Base-by-base conservation (phyloP, 768 basidiomycete genomes). In the Leucosporidium yakuticum region DNA sequence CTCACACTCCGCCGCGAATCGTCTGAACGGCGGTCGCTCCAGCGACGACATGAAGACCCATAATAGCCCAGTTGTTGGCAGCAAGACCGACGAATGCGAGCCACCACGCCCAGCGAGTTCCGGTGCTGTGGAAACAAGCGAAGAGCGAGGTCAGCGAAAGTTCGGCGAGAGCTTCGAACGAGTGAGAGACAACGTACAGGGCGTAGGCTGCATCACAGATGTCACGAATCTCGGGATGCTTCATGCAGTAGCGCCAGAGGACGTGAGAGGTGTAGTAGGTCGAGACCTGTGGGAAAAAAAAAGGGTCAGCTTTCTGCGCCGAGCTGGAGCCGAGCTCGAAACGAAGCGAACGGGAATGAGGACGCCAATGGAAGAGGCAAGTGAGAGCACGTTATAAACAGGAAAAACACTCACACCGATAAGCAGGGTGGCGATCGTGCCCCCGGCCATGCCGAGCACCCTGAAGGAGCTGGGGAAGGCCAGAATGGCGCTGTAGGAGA, bases 11-110 rank as follows among this genome's bases (percentile, higher is more conserved):
- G 4, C 81, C 78, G 2, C 80, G 81, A 66, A 80, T 77, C 0
- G 82, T 79, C 62, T 70, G 67, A 39, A 70, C 34, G 1, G 82
- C 78, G 51, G 80, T 79, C 3, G 82, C 81, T 15, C 83, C 83
- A 25, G 83, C 81, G 14, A 83, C 77, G 67, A 81, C 80, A 31
- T 70, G 71, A 2, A 74, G 69, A 78, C 82, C 83, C 80, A 83
- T 82, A 50, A 83, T 83, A 77, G 84, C 83, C 31, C 62, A 65
- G 60, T 73, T 74, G 67, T 74, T 74, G n/a, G n/a, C n/a, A n/a
- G n/a, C n/a, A n/a, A n/a, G n/a, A n/a, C n/a, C n/a, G n/a, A n/a
- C n/a, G n/a, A n/a, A n/a, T n/a, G n/a, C n/a, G n/a, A n/a, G n/a
- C n/a, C n/a, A n/a, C n/a, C n/a, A n/a, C n/a, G n/a, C n/a, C n/a